phyloP scores from a whole-genome alignment of 768 basidiomycete genomes.

The Aureoboletus auriporus region DNA sequence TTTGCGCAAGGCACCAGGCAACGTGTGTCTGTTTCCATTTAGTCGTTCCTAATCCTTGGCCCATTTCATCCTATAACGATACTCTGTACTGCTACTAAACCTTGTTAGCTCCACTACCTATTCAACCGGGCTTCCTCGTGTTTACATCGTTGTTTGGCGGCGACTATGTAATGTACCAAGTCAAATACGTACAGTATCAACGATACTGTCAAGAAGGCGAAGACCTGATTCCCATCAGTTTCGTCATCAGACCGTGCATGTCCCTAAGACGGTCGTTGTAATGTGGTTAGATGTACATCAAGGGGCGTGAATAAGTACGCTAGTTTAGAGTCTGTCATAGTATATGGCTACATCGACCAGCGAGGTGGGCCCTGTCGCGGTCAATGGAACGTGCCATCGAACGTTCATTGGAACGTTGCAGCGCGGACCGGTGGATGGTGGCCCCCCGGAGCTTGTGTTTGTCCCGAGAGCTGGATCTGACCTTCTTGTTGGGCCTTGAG shows the following conservation, averaged over 20 bases:
- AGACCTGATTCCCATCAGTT: constrained; percentile 14
- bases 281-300: constrained; percentile 7
- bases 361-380: constrained; percentile 12
- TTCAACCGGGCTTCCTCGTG: constrained; percentile 22
- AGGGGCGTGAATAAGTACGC: constrained; percentile 19
- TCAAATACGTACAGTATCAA: constrained; percentile 12
- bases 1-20: constrained; percentile 1
- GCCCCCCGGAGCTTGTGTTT: constrained; percentile 12
- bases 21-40: constrained; percentile 16
- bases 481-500: constrained; percentile 47
- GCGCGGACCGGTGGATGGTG: constrained; percentile 27
- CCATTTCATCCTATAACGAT: constrained; percentile 4
- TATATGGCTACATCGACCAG: constrained; percentile 17
- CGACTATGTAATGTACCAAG: constrained; percentile 18
- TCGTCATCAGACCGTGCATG: constrained; percentile 1
- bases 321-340: constrained; percentile 13
- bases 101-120: constrained; percentile 16
- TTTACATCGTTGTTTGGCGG: constrained; percentile 26
- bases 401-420: constrained; percentile 26
- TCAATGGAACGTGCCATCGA: not conserved
- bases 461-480: constrained; percentile 27
- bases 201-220: constrained; percentile 6
- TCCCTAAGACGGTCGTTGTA: constrained; percentile 7
- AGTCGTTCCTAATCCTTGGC: constrained; percentile 4
- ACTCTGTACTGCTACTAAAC: constrained; percentile 12